Evolutionary conservation across 176 grass and related monocot genomes (phyloP), one percentile per base, ranked within the genome.

Genomic region (Ananas comosus): DNA sequence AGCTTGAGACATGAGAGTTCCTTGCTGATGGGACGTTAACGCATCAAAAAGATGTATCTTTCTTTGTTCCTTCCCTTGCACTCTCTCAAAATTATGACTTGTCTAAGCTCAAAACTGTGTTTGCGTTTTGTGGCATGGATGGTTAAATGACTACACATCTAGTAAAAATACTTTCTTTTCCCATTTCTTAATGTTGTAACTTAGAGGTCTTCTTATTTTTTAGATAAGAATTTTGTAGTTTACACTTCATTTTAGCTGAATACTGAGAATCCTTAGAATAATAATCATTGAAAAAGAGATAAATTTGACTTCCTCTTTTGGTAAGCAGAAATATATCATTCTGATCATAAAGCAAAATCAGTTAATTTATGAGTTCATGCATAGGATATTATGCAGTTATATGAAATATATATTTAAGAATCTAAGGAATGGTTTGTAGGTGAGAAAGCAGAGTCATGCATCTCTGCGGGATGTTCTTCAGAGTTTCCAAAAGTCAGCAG

Each of bases 401-500:
- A 59, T 59, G 56, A 22, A 19, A 21, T 10, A 21, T 10, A n/a
- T 18, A 61, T 10, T 19, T 10, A 61, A 61, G 56, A 18, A 9
- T 10, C 13, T 18, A 22, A 61, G 16, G 56, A 19, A 29, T 68
- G 51, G 25, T 22, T 51, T 85, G 74, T 72, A 97, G 93, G 93
- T 97, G 73, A 83, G 84, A 69, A 92, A 78, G 33, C 86, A 92
- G 50, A 65, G 84, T 53, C 81, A 92, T 74, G 82, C 86, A 24
- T 87, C 76, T 61, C 61, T 97, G 56, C 66, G 66, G 64, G 84
- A 85, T 48, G 77, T 97, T 50, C 89, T 92, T 51, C 71, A 56
- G 47, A 92, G 84, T 82, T 97, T 92, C 25, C 89, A 90, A 63
- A 74, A 74, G 48, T 68, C 85, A 54, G 19, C 81, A 64, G n/a